Evolutionary conservation across 805 yeast species (phyloP).

Genomic region (Barnettozyma pratensis): DNA sequence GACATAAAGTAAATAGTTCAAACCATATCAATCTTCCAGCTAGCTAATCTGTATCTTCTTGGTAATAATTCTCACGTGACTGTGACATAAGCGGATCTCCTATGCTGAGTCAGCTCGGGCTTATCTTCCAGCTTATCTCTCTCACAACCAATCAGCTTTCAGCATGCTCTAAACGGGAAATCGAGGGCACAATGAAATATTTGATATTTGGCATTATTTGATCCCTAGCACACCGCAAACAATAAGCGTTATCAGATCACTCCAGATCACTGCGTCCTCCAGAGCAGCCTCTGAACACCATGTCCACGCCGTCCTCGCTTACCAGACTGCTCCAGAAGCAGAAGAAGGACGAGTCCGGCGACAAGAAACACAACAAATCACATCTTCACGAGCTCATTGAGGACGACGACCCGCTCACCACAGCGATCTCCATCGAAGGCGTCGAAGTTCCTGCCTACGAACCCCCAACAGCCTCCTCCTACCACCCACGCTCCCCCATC

Average conservation of each 20-base stretch:
- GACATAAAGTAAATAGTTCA: background rate
- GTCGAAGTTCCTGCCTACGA: conserved; percentile 19
- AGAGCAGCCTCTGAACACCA: background rate
- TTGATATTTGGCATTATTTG: background rate
- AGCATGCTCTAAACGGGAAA: background rate
- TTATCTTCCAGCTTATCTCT: background rate
- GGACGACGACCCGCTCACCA: conserved; percentile 17
- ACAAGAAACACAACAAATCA: background rate
- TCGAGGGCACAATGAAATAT: background rate
- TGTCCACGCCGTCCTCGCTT: conserved; percentile 24
- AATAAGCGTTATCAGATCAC: background rate
- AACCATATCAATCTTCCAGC: no score
- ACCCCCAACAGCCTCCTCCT: background rate
- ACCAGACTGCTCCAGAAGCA: conserved; percentile 25
- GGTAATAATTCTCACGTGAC: no score
- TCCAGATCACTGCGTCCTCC: no score
- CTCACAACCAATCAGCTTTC: background rate
- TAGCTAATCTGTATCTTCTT: no score
- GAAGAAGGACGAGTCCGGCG: conserved; percentile 11
- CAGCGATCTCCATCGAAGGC: conserved; percentile 26
- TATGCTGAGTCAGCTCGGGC: no score
- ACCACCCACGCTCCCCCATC: conserved; percentile 2
- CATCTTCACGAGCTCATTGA: conserved; percentile 1
- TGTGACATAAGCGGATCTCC: no score
- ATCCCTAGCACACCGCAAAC: background rate